Evolutionary conservation across 1,284 basidiomycete genomes (phyloP).

Genomic region (Anthracocystis setariae): DNA sequence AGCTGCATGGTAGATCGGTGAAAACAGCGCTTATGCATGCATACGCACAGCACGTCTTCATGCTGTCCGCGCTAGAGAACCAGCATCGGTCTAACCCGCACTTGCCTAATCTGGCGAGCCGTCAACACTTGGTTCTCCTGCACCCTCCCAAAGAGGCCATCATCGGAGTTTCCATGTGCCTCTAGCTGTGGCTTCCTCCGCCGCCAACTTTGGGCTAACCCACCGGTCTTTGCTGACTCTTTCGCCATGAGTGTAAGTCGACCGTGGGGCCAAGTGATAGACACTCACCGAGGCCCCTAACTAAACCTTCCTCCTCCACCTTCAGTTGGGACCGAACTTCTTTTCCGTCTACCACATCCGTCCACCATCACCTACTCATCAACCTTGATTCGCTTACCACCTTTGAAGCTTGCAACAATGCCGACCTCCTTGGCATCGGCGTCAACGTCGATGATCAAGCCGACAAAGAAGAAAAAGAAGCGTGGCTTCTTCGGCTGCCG

Average conservation of each 20-base stretch:
- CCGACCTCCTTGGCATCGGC: conserved; percentile 20
- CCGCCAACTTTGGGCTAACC: too few relatives aligned
- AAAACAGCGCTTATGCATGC: conserved; percentile 33
- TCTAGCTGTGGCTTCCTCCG: neutral
- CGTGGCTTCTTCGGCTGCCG: conserved; percentile 48
- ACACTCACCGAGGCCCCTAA: conserved; percentile 10
- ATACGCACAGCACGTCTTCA: conserved; percentile 4
- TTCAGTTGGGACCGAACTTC: neutral
- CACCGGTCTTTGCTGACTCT: too few relatives aligned
- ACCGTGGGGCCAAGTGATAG: too few relatives aligned
- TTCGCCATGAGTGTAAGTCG: too few relatives aligned
- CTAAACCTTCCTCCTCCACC: neutral
- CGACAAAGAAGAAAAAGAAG: conserved; percentile 34
- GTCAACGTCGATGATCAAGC: conserved; percentile 17
- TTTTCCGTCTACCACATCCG: neutral
- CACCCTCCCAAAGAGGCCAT: conserved; percentile 11
- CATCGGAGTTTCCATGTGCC: conserved; percentile 9
- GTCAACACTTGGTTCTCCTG: neutral
- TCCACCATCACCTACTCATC: neutral
- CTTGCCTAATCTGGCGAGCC: conserved; percentile 27
- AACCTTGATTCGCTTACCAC: neutral
- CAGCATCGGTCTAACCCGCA: conserved; percentile 5
- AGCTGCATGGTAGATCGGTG: conserved; percentile 37
- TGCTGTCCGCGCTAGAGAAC: too few relatives aligned
- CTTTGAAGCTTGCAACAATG: conserved; percentile 6